Base-by-base conservation (phyloP, 2,329 filamentous ascomycete species). In the Trichoderma hamatum region DNA sequence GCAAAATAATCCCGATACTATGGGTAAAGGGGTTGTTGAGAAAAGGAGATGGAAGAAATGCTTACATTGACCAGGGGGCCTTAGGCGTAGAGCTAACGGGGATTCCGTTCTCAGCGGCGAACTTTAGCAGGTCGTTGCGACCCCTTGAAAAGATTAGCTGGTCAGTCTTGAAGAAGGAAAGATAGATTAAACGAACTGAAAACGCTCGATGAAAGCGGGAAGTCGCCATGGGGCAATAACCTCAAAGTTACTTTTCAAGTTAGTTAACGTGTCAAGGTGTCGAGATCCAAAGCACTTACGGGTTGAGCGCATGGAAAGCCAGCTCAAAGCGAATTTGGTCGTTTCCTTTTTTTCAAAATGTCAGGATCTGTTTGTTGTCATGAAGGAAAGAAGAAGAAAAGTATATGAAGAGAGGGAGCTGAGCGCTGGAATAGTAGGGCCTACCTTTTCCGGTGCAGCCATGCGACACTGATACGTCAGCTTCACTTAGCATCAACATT, bases 51-150 rank as follows among this genome's bases (percentile, higher is more conserved):
- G 30, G 30, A 32, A 32, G 30, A 32, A 32, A 32, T 32, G 30
- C 30, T 32, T 32, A 32, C 30, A 32, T 32, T 32, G 30, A 32
- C 86, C 88, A 92, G 60, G 89, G 89, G 82, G 90, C 90, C 77
- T 88, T 87, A 84, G 91, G 92, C 73, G 90, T 92, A 75, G 88
- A 90, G 36, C 86, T 88, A 71, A 93, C 90, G 66, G 91, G 90
- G 72, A 93, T 92, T 78, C 85, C 86, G 73, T 87, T 84, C 78
- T 87, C 78, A 16, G 82, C 84, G 61, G 91, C 91, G 76, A 90
- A 94, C 78, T 92, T 86, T 63, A 94, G 86, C 54, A 93, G 86
- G 77, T 92, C 90, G 73, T 89, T 84, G 69, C 91, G 88, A 75
- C 91, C 91, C 80, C 71, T 75, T 85, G 92, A 92, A 72, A 85